Base-by-base conservation (phyloP, 2,329 filamentous ascomycete species). In the Pseudocercospora vitis region DNA sequence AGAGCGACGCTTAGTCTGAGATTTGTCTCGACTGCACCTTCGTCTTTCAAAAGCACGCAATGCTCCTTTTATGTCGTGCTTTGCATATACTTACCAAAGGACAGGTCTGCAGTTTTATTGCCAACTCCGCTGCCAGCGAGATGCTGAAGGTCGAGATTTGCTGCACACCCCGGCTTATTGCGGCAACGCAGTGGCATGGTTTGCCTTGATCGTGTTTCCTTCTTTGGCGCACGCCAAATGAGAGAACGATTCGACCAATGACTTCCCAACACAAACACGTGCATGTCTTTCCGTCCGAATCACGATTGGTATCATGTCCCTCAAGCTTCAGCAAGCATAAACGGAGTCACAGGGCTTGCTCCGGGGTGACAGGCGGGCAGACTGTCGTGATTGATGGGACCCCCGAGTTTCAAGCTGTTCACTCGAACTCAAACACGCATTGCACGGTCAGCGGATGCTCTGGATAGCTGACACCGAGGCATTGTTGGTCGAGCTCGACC, bases 101-200 rank as follows among this genome's bases (percentile, higher is more conserved):
- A 11, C 14, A 37, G n/a, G 18, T 19, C 16, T 37, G 18, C 33
- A 37, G 8, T 8, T 21, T 4, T 14, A 9, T 44, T 8, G 18
- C 26, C 39, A 44, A 23, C 39, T 44, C 39, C 18, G 39, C 39
- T 23, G 23, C 19, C 14, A 12, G 16, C 21, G 11, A 31, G 23
- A 45, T 31, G 42, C 26, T 14, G 42, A 28, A 31, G 42, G 14
- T 45, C 16, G 42, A 45, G 42, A 45, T 45, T 45, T 45, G 42
- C 16, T 45, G 12, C 9, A n/a, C 21, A 14, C 26, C 42, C 42
- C 24, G 11, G 23, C 24, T 31, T 45, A 45, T 45, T 45, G 42
- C 42, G 29, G 16, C 28, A 24, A 2, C n/a, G n/a, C 8, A 8
- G n/a, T 8, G 23, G 42, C 26, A 45, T 45, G 42, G 42, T 12